These are phyloP conservation scores for Trichoderma sp. DNA, from an alignment of 2,329 filamentous ascomycete species.

Conservation along the genomic window DNA sequence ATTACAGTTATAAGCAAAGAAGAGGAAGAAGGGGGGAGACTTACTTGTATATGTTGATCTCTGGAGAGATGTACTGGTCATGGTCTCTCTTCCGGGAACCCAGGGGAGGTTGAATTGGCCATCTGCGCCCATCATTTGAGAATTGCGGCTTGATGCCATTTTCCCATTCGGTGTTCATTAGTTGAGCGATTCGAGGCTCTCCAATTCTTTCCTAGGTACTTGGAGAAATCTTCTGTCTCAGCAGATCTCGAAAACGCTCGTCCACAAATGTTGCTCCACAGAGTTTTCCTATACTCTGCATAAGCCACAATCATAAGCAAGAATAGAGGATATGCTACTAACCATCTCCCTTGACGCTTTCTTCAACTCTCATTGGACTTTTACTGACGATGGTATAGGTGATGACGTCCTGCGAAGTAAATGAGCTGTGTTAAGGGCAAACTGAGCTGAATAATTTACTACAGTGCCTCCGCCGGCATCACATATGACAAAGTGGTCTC, in stretches of 20 bases:
- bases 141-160: conserved; percentile 39
- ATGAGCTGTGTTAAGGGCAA: background rate
- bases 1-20: too few species aligned
- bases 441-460: conserved; percentile 28
- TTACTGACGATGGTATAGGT: conserved; percentile 40
- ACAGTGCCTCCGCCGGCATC: conserved; percentile 47
- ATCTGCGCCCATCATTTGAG: conserved; percentile 26
- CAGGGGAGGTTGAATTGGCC: conserved; percentile 33
- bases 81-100: background rate
- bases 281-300: conserved; percentile 38
- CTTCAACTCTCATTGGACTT: conserved; percentile 39
- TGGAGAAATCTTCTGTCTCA: conserved; percentile 34
- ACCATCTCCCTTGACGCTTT: conserved; percentile 42
- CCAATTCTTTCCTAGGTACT: conserved; percentile 22
- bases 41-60: conserved; percentile 1
- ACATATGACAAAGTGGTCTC: conserved; percentile 39
- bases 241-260: conserved; percentile 39
- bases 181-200: conserved; percentile 1
- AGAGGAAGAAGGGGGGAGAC: too few species aligned
- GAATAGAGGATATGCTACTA: background rate
- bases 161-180: conserved; percentile 39
- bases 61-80: conserved; percentile 1
- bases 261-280: conserved; percentile 49
- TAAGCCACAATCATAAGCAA: background rate
- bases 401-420: conserved; percentile 44